A percentile compares a stretch with the other conserved stretches of the same genome.
Evolutionary conservation across 208 protist species (phyloP).

Genomic region (Acanthamoeba sp.): DNA sequence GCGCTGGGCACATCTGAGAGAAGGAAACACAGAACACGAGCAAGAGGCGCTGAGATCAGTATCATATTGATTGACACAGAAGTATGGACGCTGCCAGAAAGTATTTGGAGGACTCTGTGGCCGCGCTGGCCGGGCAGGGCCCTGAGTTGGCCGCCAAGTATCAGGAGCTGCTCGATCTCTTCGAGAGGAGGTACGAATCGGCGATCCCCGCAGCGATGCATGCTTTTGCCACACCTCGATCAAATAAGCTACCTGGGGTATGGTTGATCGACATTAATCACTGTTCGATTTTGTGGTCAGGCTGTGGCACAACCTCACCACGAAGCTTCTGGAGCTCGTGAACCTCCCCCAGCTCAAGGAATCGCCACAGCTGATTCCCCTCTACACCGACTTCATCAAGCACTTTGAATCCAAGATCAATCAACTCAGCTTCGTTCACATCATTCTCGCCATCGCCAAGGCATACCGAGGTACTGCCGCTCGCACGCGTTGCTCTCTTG

Average conservation of each 20-base stretch:
- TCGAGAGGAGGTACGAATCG: background rate
- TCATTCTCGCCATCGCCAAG: slow-evolving; percentile 67
- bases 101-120: slow-evolving; percentile 3
- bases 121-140: background rate
- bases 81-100: slow-evolving; percentile 14
- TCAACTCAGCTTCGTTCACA: slow-evolving; percentile 77
- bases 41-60: too few relatives aligned
- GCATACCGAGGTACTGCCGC: slow-evolving; percentile 38
- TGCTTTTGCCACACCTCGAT: too few relatives aligned
- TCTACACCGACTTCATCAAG: slow-evolving; percentile 77
- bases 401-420: slow-evolving; percentile 81
- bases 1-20: too few relatives aligned
- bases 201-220: too few relatives aligned
- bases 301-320: slow-evolving; percentile 79
- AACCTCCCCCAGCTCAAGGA: slow-evolving; percentile 28
- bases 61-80: background rate
- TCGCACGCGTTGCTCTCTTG: too few relatives aligned
- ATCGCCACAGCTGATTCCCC: slow-evolving; percentile 5
- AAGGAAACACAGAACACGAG: too few relatives aligned
- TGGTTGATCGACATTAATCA: background rate
- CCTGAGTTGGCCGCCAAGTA: background rate
- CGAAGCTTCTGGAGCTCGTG: slow-evolving; percentile 75
- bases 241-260: too few relatives aligned
- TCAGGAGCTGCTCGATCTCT: slow-evolving; percentile 30
- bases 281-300: background rate